These are phyloP conservation scores for Hypoxylon sp. DNA, from an alignment of 2,329 filamentous ascomycete genomes.

Conservation along the genomic window DNA sequence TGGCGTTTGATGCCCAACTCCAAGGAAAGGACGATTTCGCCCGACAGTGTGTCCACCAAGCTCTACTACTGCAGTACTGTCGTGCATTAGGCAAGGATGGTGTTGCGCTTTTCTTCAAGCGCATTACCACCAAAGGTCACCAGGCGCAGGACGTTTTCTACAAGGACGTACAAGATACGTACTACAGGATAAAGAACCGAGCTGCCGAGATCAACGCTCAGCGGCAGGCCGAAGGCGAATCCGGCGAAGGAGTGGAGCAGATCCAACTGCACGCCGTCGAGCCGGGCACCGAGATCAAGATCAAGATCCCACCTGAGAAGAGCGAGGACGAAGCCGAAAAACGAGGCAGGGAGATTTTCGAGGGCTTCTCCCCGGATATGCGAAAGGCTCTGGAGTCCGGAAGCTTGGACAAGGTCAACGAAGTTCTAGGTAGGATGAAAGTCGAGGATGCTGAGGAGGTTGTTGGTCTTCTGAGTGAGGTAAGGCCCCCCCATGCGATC, in stretches of 20 bases:
- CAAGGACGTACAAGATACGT: conserved; percentile 93
- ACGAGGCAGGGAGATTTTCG: conserved; percentile 80
- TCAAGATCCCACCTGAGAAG: conserved; percentile 79
- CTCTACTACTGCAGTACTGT: conserved; percentile 93
- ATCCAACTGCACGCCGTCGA: conserved; percentile 98
- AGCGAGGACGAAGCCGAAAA: conserved; percentile 75
- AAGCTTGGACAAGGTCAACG: conserved; percentile 89
- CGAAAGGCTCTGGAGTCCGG: conserved; percentile 87
- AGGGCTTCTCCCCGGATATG: conserved; percentile 84
- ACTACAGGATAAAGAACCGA: conserved; percentile 82
- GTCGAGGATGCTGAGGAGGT: conserved; percentile 89
- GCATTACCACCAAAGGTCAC: conserved; percentile 89
- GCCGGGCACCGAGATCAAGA: conserved; percentile 91
- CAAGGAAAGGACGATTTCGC: conserved; percentile 81
- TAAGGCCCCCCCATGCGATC: conserved; percentile 54
- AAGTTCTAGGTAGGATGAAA: conserved; percentile 88
- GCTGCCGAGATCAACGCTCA: conserved; percentile 76
- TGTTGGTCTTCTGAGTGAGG: conserved; percentile 82
- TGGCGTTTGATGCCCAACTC: conserved; percentile 91
- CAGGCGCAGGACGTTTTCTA: conserved; percentile 91
- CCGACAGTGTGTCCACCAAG: conserved; percentile 92
- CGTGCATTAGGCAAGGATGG: conserved; percentile 89
- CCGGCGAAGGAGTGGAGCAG: conserved; percentile 83
- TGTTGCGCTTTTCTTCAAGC: conserved; percentile 93
- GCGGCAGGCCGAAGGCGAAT: conserved; percentile 63